These are phyloP conservation scores for Solanum hybrid DNA, from an alignment of 305 asterid species.

Conservation along the genomic window DNA sequence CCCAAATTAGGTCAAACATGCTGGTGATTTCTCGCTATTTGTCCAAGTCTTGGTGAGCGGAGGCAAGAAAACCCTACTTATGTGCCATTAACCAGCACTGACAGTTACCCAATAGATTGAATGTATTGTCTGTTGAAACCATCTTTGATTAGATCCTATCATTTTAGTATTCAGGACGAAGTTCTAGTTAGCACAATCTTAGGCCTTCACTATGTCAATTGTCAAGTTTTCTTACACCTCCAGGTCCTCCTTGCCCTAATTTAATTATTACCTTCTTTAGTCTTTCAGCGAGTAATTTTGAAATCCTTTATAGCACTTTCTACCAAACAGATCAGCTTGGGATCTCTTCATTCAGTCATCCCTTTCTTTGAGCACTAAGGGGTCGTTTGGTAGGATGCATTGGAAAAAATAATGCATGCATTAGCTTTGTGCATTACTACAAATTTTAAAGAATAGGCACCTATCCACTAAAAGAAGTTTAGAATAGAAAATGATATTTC, in stretches of 20 bases:
- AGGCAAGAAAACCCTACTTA: background rate
- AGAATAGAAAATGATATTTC: background rate
- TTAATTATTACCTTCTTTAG: background rate
- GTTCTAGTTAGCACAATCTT: background rate
- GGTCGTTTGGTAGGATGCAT: background rate
- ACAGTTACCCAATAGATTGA: background rate
- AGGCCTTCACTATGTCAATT: background rate
- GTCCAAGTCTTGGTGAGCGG: background rate
- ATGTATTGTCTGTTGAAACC: background rate
- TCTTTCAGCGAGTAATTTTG: background rate
- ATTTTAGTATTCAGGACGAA: background rate
- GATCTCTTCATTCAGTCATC: background rate
- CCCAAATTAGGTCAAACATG: background rate
- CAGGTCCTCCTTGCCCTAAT: background rate
- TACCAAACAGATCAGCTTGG: background rate
- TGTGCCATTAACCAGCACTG: background rate
- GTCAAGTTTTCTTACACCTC: background rate
- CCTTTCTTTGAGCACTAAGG: background rate
- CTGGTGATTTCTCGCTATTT: background rate
- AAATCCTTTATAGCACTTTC: background rate
- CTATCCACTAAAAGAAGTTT: background rate
- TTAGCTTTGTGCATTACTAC: background rate
- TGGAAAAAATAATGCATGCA: background rate
- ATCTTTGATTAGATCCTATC: background rate
- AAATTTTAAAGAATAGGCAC: background rate